A percentile compares a stretch with the other conserved stretches of the same genome.
Evolutionary conservation across 192 early-diverging fungal species (phyloP).

Genomic region (Podila verticillata): DNA sequence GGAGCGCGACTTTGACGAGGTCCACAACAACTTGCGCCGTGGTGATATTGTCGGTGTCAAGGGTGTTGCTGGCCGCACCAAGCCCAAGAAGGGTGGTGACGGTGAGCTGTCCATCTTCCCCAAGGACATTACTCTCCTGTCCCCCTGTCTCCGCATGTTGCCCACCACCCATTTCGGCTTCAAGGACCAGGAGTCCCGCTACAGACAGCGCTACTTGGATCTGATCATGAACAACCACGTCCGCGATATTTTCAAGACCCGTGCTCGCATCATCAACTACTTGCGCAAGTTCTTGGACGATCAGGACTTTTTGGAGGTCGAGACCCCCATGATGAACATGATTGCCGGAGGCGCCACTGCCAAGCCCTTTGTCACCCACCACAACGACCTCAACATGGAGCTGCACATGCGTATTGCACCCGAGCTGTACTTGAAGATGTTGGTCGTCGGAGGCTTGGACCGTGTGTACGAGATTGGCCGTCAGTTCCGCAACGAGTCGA

Average conservation of each 20-base stretch:
- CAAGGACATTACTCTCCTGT: constrained; percentile 83
- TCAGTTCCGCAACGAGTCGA: constrained; percentile 99
- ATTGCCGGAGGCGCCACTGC: constrained; percentile 98
- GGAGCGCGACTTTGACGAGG: constrained; percentile 77
- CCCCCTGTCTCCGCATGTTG: constrained; percentile 96
- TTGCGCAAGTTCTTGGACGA: constrained; percentile 95
- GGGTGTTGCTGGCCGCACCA: constrained; percentile 91
- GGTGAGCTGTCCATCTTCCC: constrained; percentile 98
- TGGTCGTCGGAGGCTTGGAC: constrained; percentile 97
- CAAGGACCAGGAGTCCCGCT: constrained; percentile 96
- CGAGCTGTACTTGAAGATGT: constrained; percentile 97
- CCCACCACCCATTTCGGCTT: constrained; percentile 96
- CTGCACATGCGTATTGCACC: constrained; percentile 99
- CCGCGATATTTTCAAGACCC: constrained; percentile 92
- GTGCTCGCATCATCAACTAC: constrained; percentile 96
- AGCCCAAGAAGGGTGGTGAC: constrained; percentile 64
- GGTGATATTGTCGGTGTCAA: constrained; percentile 97
- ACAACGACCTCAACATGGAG: constrained; percentile 99
- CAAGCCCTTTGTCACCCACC: constrained; percentile 98
- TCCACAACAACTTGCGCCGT: constrained; percentile 86
- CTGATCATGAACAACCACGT: constrained; percentile 98
- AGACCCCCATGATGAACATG: constrained; percentile 99
- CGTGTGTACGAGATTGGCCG: constrained; percentile 99
- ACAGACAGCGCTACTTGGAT: constrained; percentile 98
- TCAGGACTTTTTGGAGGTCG: constrained; percentile 97